Conservation (phyloP, 2,329 filamentous ascomycete genomes). For the Colletotrichum melonis region DNA sequence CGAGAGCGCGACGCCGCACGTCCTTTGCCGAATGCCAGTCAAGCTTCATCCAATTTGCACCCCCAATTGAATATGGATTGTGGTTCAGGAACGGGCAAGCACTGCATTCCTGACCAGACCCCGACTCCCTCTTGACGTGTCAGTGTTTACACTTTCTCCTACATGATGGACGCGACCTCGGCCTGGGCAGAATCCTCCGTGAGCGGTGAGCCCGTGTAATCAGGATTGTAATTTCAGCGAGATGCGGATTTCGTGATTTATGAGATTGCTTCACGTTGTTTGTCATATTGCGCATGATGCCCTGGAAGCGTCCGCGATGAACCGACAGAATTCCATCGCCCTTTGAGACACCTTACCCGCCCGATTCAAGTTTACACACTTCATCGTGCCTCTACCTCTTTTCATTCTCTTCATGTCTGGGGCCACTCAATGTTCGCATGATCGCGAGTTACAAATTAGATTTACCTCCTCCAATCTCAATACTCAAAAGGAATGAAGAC, state of each 20-base stretch:
- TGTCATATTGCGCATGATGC: background rate
- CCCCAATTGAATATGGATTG: background rate
- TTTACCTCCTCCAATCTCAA: background rate
- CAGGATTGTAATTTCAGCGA: slow-evolving; percentile 14
- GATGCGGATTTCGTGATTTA: background rate
- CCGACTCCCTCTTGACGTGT: background rate
- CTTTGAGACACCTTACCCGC: no score
- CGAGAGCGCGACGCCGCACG: background rate
- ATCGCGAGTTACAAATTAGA: background rate
- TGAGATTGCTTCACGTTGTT: background rate
- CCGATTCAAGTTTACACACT: no score
- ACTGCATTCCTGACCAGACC: background rate
- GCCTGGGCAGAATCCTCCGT: background rate
- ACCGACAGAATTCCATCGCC: background rate
- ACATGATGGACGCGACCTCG: slow-evolving; percentile 6
- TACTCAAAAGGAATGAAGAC: background rate
- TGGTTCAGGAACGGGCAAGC: background rate
- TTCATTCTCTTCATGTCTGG: background rate
- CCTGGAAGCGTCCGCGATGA: background rate
- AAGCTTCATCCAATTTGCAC: slow-evolving; percentile 19
- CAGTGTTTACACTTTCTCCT: slow-evolving; percentile 20
- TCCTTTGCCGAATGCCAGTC: slow-evolving; percentile 23
- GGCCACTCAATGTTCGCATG: background rate
- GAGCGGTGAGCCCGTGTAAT: background rate
- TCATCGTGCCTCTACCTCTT: background rate